phyloP scores from a whole-genome alignment of 176 grass and related monocot species.

The Eragrostis curvula region DNA sequence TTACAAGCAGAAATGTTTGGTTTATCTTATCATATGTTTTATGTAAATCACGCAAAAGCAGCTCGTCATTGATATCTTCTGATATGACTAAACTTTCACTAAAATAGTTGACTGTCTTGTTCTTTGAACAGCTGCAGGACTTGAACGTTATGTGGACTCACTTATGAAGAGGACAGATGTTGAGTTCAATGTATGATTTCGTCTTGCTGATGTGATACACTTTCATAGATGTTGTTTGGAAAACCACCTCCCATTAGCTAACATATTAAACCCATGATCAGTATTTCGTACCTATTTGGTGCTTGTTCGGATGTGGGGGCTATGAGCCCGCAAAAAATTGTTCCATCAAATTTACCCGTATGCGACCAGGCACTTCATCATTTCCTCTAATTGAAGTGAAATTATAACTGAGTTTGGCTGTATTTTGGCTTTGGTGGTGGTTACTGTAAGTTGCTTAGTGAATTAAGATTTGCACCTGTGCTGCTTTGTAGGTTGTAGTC shows the following conservation, averaged over 20 bases:
- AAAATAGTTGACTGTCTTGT: constrained; percentile 37
- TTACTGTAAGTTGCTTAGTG: constrained; percentile 1
- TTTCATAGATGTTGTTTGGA: constrained; percentile 6
- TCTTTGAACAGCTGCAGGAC: constrained; percentile 83
- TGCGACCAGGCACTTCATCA: background rate
- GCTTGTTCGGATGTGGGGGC: background rate
- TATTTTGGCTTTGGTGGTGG: constrained; percentile 34
- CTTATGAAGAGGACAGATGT: constrained; percentile 73
- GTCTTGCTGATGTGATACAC: constrained; percentile 26
- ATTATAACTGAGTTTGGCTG: constrained; percentile 1
- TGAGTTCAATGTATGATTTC: constrained; percentile 78
- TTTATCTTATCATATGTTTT: constrained; percentile 29
- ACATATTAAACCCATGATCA: background rate
- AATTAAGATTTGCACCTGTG: background rate
- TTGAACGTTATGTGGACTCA: constrained; percentile 73
- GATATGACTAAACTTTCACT: constrained; percentile 9
- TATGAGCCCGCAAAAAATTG: background rate
- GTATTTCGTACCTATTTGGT: background rate
- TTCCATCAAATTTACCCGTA: background rate
- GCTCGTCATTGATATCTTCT: background rate
- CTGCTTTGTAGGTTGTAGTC: constrained; percentile 70
- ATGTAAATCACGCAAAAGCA: constrained; percentile 1
- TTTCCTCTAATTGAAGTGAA: background rate
- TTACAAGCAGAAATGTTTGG: constrained; percentile 1
- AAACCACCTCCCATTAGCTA: background rate